A percentile compares a stretch with the other conserved stretches of the same genome.
phyloP scores from a whole-genome alignment of 2,329 filamentous ascomycete species.

The Leptographium flavum region DNA sequence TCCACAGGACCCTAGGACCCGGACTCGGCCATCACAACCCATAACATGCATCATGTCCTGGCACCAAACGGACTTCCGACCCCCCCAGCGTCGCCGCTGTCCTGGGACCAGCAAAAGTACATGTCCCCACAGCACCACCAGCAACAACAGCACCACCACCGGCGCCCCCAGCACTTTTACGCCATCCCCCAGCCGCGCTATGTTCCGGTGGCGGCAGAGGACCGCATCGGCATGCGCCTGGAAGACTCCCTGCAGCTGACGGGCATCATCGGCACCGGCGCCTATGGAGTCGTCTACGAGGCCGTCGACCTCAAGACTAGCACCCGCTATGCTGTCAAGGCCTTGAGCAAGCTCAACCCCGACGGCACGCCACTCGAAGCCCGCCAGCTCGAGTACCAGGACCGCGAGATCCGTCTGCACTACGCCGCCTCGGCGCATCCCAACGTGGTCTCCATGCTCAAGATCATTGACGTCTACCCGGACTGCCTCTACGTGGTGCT shows the following conservation, averaged over 20 bases:
- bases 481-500: slow-evolving; percentile 95
- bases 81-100: slow-evolving; percentile 41
- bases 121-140: slow-evolving; percentile 25
- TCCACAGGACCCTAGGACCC: too few species aligned
- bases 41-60: slow-evolving; percentile 47
- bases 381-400: slow-evolving; percentile 79
- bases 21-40: too few species aligned
- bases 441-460: slow-evolving; percentile 86
- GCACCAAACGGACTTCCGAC: slow-evolving; percentile 38
- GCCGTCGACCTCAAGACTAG: slow-evolving; percentile 73
- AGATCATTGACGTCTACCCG: slow-evolving; percentile 81
- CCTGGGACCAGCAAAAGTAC: slow-evolving; percentile 33
- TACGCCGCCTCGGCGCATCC: slow-evolving; percentile 76
- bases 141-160: slow-evolving; percentile 23
- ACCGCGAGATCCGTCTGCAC: slow-evolving; percentile 84
- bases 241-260: slow-evolving; percentile 73
- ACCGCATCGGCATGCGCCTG: slow-evolving; percentile 71
- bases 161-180: slow-evolving; percentile 24
- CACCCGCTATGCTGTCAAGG: slow-evolving; percentile 86
- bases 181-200: slow-evolving; percentile 19
- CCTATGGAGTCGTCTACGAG: slow-evolving; percentile 91
- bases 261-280: slow-evolving; percentile 78
- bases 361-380: slow-evolving; percentile 60
- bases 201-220: slow-evolving; percentile 57
- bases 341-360: slow-evolving; percentile 76